A percentile compares a stretch with the other conserved stretches of the same genome.
These are phyloP conservation scores for Ceriops zippeliana DNA, from an alignment of 345 rosid species.

Conservation along the genomic window DNA sequence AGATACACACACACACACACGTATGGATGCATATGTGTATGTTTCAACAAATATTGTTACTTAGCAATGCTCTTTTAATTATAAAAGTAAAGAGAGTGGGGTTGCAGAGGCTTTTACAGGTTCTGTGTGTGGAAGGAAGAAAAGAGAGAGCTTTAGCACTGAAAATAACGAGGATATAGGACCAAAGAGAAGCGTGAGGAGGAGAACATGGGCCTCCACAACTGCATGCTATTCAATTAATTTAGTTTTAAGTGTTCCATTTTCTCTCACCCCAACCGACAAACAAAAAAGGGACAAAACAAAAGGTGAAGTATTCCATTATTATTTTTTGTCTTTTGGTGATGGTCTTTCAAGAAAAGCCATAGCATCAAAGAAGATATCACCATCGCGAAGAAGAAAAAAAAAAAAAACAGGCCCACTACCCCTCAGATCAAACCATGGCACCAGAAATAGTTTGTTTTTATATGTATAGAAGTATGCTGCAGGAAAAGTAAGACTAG, in stretches of 20 bases:
- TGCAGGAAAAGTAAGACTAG: not conserved
- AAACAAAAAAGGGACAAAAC: no score
- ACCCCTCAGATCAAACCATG: constrained; percentile 27
- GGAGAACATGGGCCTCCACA: constrained; percentile 37
- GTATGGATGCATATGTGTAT: no score
- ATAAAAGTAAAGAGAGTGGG: constrained; percentile 8
- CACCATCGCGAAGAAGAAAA: constrained; percentile 10
- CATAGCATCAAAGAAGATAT: constrained; percentile 17
- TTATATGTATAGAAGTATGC: not conserved
- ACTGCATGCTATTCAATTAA: not conserved
- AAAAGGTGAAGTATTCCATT: not conserved
- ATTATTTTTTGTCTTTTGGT: not conserved
- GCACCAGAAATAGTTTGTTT: constrained; percentile 1
- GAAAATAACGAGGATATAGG: constrained; percentile 30
- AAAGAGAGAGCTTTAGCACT: constrained; percentile 28
- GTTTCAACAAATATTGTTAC: no score
- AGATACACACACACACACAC: no score
- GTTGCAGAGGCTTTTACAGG: constrained; percentile 32
- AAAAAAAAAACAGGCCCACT: not conserved
- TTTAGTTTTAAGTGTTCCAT: not conserved
- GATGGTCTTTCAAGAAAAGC: not conserved
- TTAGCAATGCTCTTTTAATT: not conserved
- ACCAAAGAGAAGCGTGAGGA: constrained; percentile 15
- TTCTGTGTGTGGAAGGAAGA: not conserved
- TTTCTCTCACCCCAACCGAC: no score